A percentile compares a stretch with the other conserved stretches of the same genome.
Evolutionary conservation across 1,284 basidiomycete genomes (phyloP).

Genomic region (Ustilago hordei): DNA sequence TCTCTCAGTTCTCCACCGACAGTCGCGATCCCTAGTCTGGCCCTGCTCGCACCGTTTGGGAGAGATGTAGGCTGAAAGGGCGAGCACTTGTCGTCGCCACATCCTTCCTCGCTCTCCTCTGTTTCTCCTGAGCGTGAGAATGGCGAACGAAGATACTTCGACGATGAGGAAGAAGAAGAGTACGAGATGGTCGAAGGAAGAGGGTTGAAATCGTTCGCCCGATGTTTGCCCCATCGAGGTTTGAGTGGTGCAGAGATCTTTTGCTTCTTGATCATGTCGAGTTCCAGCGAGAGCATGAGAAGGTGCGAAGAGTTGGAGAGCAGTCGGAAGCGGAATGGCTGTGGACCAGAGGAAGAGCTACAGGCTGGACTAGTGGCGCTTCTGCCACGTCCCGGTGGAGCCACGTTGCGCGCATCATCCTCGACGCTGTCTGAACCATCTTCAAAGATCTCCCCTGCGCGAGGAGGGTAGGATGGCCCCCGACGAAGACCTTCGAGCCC

Average conservation of each 20-base stretch:
- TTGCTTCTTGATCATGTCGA: constrained; percentile 67
- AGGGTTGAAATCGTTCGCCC: constrained; percentile 59
- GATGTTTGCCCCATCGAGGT: constrained; percentile 63
- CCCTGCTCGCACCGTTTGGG: not conserved
- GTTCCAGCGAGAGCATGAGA: constrained; percentile 66
- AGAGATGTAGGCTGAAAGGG: constrained; percentile 6
- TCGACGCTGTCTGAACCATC: constrained; percentile 9
- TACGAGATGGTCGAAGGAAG: constrained; percentile 34
- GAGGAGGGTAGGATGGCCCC: constrained; percentile 46
- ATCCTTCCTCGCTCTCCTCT: constrained; percentile 7
- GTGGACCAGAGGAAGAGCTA: constrained; percentile 10
- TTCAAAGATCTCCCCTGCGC: constrained; percentile 36
- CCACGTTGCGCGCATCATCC: constrained; percentile 7
- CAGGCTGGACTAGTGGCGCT: constrained; percentile 14
- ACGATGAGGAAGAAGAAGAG: constrained; percentile 11
- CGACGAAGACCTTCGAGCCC: constrained; percentile 32
- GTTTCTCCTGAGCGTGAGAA: constrained; percentile 10
- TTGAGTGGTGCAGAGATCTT: constrained; percentile 68
- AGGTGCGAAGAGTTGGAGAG: constrained; percentile 65
- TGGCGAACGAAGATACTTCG: constrained; percentile 32
- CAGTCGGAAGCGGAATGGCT: constrained; percentile 51
- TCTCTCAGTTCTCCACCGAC: constrained; percentile 26
- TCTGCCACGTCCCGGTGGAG: constrained; percentile 14
- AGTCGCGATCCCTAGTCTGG: not conserved
- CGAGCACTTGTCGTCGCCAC: constrained; percentile 6